Conservation (phyloP, 2,329 filamentous ascomycete species). For the Colletotrichum paranaense region DNA sequence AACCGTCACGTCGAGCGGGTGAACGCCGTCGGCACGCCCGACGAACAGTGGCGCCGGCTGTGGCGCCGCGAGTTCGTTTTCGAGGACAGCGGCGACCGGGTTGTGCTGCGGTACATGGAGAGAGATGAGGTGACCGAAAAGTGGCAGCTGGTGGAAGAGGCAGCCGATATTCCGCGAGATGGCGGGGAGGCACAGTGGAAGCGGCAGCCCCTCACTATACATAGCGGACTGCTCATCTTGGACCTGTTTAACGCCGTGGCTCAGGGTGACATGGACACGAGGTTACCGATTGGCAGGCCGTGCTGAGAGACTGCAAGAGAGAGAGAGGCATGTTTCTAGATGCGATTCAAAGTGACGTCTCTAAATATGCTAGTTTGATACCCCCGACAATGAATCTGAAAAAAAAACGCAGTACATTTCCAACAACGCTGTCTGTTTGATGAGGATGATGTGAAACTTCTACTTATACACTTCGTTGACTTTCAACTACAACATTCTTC, state of each 20-base stretch:
- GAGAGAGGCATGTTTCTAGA: neutral
- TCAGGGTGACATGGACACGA: neutral
- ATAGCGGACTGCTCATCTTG: constrained; percentile 33
- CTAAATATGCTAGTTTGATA: constrained; percentile 6
- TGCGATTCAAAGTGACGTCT: neutral
- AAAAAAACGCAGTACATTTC: neutral
- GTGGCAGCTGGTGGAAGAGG: constrained; percentile 53
- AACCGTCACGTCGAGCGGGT: constrained; percentile 43
- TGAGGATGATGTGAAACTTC: neutral
- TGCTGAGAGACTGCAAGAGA: neutral
- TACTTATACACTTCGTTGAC: neutral
- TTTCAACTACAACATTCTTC: neutral
- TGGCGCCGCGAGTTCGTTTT: constrained; percentile 48
- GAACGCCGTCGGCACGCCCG: constrained; percentile 41
- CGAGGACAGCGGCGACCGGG: constrained; percentile 46
- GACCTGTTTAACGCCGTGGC: constrained; percentile 9
- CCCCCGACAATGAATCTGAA: neutral
- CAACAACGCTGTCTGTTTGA: neutral
- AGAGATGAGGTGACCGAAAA: constrained; percentile 40
- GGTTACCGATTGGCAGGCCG: neutral
- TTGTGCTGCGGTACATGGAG: constrained; percentile 45
- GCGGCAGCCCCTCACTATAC: constrained; percentile 47
- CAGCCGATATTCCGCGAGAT: constrained; percentile 43
- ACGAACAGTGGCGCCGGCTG: constrained; percentile 46
- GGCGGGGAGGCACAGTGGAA: constrained; percentile 47